Conservation (phyloP, 2,329 filamentous ascomycete genomes). For the Botrytis medusae region DNA sequence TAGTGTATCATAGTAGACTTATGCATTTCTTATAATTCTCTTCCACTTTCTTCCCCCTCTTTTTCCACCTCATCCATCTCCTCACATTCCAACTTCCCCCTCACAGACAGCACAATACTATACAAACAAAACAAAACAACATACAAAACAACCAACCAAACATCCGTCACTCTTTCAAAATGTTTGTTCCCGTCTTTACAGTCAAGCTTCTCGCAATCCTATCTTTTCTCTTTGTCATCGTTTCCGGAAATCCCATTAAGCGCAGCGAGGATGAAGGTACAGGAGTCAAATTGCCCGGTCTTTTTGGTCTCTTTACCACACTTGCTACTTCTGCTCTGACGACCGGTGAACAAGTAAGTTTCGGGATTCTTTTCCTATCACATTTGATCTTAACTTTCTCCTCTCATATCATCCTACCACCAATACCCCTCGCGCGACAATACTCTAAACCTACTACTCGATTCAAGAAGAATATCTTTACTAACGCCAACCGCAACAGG, state of each 20-base stretch:
- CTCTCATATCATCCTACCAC: background rate
- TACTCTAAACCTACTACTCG: no score
- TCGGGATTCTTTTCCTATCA: background rate
- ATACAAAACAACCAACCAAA: no score
- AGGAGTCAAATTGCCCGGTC: background rate
- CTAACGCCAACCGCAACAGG: background rate
- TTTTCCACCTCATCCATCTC: background rate
- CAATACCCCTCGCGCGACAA: no score
- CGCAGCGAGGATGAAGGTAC: background rate
- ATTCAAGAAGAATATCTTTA: background rate
- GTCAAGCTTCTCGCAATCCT: background rate
- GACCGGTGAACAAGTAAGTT: conserved; percentile 1
- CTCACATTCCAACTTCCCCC: background rate
- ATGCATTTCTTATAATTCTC: background rate
- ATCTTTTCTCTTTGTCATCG: background rate
- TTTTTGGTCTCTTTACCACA: background rate
- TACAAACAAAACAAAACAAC: background rate
- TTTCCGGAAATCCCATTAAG: background rate
- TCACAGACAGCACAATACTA: background rate
- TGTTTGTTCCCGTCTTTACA: background rate
- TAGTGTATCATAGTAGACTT: background rate
- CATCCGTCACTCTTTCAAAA: background rate
- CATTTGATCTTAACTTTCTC: background rate
- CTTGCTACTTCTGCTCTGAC: background rate
- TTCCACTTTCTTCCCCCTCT: background rate